Conservation (phyloP, 2,329 filamentous ascomycete species). For the Aspergillus piperis region DNA sequence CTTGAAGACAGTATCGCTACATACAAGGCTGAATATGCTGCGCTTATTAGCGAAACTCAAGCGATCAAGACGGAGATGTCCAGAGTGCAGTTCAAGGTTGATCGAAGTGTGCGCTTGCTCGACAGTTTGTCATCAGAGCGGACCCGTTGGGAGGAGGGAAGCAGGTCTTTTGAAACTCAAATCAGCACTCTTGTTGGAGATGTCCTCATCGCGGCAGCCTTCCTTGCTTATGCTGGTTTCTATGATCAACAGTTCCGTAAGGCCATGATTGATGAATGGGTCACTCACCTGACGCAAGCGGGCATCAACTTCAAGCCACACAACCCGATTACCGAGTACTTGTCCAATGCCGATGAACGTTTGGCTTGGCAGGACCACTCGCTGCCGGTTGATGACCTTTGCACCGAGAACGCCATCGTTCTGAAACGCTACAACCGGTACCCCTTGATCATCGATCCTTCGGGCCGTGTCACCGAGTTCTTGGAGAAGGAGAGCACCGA, state of each 20-base stretch:
- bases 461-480: conserved; percentile 91
- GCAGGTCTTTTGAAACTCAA: conserved; percentile 96
- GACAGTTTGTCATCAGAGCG: conserved; percentile 95
- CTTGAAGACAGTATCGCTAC: conserved; percentile 89
- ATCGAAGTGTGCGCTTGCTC: conserved; percentile 88
- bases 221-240: conserved; percentile 93
- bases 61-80: conserved; percentile 97
- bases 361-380: conserved; percentile 93
- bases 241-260: conserved; percentile 99
- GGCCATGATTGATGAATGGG: conserved; percentile 96
- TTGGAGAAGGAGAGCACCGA: conserved; percentile 93
- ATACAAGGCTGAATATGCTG: conserved; percentile 95
- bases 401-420: conserved; percentile 97
- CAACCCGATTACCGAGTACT: conserved; percentile 92
- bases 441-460: conserved; percentile 96
- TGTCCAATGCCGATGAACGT: conserved; percentile 94
- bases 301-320: conserved; percentile 90
- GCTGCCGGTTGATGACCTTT: conserved; percentile 92
- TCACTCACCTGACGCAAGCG: conserved; percentile 88
- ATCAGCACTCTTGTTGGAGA: conserved; percentile 96
- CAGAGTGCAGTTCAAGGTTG: conserved; percentile 95
- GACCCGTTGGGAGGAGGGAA: conserved; percentile 91
- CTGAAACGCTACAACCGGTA: conserved; percentile 98
- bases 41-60: conserved; percentile 93
- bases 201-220: conserved; percentile 92